phyloP scores from a whole-genome alignment of 257 asterid genomes.

The Solanum okadae region DNA sequence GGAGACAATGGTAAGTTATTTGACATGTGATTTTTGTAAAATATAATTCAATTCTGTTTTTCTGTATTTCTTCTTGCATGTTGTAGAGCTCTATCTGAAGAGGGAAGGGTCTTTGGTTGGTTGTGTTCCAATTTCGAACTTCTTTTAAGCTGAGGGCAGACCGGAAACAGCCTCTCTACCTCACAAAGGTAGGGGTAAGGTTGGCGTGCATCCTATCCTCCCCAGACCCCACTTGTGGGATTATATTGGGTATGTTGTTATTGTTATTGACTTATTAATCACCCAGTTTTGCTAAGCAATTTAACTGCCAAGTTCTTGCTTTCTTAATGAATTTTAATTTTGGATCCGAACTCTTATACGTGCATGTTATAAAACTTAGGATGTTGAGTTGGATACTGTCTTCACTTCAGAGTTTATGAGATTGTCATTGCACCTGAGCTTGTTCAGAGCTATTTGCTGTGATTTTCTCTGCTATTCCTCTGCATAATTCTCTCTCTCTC shows the following conservation, averaged over 20 bases:
- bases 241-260: background rate
- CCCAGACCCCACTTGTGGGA: background rate
- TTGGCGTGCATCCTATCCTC: background rate
- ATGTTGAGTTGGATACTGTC: background rate
- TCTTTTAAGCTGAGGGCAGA: background rate
- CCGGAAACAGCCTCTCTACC: background rate
- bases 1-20: constrained; percentile 25
- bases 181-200: background rate
- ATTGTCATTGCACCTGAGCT: background rate
- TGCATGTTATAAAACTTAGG: background rate
- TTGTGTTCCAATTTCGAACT: background rate
- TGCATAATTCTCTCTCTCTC: background rate
- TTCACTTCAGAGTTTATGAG: background rate
- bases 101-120: background rate
- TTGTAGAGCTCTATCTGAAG: background rate
- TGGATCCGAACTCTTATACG: background rate
- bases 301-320: background rate
- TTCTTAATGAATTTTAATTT: background rate
- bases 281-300: background rate
- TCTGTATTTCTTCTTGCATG: background rate
- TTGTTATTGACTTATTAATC: background rate
- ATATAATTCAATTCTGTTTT: background rate
- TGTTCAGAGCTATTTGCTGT: background rate
- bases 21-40: background rate
- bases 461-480: background rate